A percentile compares a stretch with the other conserved stretches of the same genome.
Evolutionary conservation across 1,284 basidiomycete genomes (phyloP).

Genomic region (Apiotrichum domesticum): DNA sequence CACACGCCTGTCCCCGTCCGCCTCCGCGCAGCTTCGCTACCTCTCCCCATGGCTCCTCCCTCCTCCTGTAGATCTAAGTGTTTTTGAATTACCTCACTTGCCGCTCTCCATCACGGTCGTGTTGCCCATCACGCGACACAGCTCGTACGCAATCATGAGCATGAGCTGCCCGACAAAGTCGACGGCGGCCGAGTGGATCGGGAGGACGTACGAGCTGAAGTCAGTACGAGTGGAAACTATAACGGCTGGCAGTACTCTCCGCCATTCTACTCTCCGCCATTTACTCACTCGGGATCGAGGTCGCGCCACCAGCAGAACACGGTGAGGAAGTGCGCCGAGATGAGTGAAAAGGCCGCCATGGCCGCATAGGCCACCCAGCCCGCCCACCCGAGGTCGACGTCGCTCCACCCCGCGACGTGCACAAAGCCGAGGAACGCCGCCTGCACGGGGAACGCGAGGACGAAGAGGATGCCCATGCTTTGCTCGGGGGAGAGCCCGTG

Average conservation of each 20-base stretch:
- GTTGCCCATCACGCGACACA: slow-evolving; percentile 33
- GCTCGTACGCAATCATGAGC: slow-evolving; percentile 53
- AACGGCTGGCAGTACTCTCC: too few species aligned
- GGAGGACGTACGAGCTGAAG: slow-evolving; percentile 71
- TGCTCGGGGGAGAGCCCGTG: slow-evolving; percentile 33
- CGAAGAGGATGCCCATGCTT: slow-evolving; percentile 56
- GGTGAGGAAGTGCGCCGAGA: slow-evolving; percentile 64
- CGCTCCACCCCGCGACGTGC: slow-evolving; percentile 65
- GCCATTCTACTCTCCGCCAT: background rate
- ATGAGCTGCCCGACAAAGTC: slow-evolving; percentile 86
- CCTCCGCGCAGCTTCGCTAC: too few species aligned
- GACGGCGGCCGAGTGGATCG: slow-evolving; percentile 81
- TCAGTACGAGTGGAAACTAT: too few species aligned
- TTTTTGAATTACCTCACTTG: background rate
- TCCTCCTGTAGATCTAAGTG: too few species aligned
- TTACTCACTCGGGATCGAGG: slow-evolving; percentile 71
- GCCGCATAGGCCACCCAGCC: slow-evolving; percentile 63
- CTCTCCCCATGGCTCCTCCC: too few species aligned
- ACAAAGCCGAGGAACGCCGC: slow-evolving; percentile 65
- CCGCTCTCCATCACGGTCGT: slow-evolving; percentile 6
- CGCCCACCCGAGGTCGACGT: slow-evolving; percentile 61
- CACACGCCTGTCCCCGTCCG: too few species aligned
- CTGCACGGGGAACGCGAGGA: slow-evolving; percentile 70
- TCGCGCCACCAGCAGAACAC: slow-evolving; percentile 72
- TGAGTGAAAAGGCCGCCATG: slow-evolving; percentile 63